phyloP scores from a whole-genome alignment of 257 asterid genomes.

The Cynanchum wilfordii region DNA sequence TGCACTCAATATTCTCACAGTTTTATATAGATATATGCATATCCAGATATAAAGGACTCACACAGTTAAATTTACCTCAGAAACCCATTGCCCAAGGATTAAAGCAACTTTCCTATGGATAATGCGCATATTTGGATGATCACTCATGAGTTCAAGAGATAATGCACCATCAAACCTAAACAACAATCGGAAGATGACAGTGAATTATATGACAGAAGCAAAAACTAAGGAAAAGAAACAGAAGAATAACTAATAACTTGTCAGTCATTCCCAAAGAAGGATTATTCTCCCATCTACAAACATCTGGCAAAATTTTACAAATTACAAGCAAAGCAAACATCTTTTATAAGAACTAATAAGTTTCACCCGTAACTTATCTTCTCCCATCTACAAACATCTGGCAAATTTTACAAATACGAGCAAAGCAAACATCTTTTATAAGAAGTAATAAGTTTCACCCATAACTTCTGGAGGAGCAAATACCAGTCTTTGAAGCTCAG shows the following conservation, averaged over 20 bases:
- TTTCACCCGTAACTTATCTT: background rate
- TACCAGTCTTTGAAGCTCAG: slow-evolving; percentile 93
- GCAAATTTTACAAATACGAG: no score
- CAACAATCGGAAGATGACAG: slow-evolving; percentile 16
- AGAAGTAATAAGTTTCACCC: background rate
- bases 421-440: background rate
- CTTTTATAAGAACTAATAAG: background rate
- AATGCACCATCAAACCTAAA: slow-evolving; percentile 92
- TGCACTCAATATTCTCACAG: background rate
- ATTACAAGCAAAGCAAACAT: no score
- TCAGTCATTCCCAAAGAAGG: no score
- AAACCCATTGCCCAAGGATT: slow-evolving; percentile 98
- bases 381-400: no score
- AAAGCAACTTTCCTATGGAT: slow-evolving; percentile 93
- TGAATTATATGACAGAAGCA: background rate
- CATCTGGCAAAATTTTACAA: no score
- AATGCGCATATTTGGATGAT: slow-evolving; percentile 87
- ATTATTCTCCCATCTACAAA: no score
- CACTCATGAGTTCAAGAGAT: slow-evolving; percentile 72
- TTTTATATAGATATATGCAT: background rate
- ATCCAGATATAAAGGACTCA: background rate
- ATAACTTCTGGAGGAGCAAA: slow-evolving; percentile 16
- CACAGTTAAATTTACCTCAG: slow-evolving; percentile 56
- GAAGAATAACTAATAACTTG: no score
- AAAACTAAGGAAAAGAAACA: background rate